A percentile compares a stretch with the other conserved stretches of the same genome.
Evolutionary conservation across 192 early-diverging fungal genomes (phyloP).

Genomic region (Spizellomyces punctatus): DNA sequence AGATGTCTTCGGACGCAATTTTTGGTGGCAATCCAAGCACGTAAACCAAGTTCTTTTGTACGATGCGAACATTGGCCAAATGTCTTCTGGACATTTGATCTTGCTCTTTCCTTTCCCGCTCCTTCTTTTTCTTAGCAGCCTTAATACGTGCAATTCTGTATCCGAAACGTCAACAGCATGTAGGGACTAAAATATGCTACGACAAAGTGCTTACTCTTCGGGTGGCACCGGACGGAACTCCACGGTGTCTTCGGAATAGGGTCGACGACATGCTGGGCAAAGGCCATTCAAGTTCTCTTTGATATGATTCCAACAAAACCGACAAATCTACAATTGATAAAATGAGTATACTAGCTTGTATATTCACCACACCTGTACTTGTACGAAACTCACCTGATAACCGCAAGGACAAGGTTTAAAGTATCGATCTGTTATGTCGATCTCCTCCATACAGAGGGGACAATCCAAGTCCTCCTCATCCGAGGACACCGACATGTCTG

Average conservation of each 20-base stretch:
- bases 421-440: slow-evolving; percentile 93
- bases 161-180: background rate
- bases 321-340: slow-evolving; percentile 76
- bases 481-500: slow-evolving; percentile 16
- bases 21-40: slow-evolving; percentile 90
- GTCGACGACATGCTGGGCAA: slow-evolving; percentile 93
- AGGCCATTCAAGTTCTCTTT: slow-evolving; percentile 89
- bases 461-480: slow-evolving; percentile 93
- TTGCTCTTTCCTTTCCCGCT: slow-evolving; percentile 88
- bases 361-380: background rate
- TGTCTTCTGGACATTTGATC: slow-evolving; percentile 76
- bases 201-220: slow-evolving; percentile 73
- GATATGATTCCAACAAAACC: slow-evolving; percentile 99
- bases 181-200: background rate
- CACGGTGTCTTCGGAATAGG: slow-evolving; percentile 86
- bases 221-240: slow-evolving; percentile 86
- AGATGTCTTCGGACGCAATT: slow-evolving; percentile 85
- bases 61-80: slow-evolving; percentile 88
- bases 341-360: background rate
- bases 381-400: slow-evolving; percentile 75
- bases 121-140: slow-evolving; percentile 84
- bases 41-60: slow-evolving; percentile 98
- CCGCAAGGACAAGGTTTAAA: slow-evolving; percentile 98
- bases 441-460: slow-evolving; percentile 98
- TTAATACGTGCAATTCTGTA: slow-evolving; percentile 67